Evolutionary conservation across 352 stramenopile species (phyloP), one percentile per base, ranked within the genome.

Genomic region (Globisporangium acanthophoron): DNA sequence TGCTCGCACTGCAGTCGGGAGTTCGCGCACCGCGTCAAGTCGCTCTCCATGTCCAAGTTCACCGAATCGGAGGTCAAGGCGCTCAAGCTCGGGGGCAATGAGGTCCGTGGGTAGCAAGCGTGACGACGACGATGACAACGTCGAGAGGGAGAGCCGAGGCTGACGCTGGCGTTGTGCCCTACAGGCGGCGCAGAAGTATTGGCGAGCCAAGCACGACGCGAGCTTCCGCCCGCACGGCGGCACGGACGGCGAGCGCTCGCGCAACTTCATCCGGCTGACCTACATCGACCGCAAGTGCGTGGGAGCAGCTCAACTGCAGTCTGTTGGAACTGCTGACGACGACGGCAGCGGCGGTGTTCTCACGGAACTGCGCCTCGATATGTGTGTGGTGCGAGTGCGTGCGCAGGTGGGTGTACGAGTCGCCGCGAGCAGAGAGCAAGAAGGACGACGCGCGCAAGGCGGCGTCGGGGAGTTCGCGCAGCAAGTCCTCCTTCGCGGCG

Each of bases 31-130:
- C 85, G 91, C 16, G 87, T 97, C 56, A 97, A 97, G 66, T 96
- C 87, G 56, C 94, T 97, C 65, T 97, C 89, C 54, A 94, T 97
- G 79, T 96, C 90, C 54, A 97, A 94, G 61, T 97, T 97, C 58
- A 90, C 90, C 5, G 87, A 97, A 55, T 89, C 85, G 11, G 91
- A 97, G 54, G 82, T 97, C 27, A 91, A 90, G 56, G 93, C 87
- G 56, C 84, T 96, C 52, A 91, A 93, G 62, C 76, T 82, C 53
- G 90, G 88, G 35, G 91, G 91, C 44, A 97, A 97, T 52, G 85
- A 97, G 62, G 80, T 93, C 35, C 24, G 73, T 24, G 43, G 6
- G 5, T 21, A 21, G 8, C n/a, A n/a, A 29, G 5, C 2, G 35
- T 40, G 35, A 15, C 7, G 2, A 15, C 35, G 2, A 15, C 3